Conservation (phyloP, 2,329 filamentous ascomycete species). For the Verticillium dahliae region DNA sequence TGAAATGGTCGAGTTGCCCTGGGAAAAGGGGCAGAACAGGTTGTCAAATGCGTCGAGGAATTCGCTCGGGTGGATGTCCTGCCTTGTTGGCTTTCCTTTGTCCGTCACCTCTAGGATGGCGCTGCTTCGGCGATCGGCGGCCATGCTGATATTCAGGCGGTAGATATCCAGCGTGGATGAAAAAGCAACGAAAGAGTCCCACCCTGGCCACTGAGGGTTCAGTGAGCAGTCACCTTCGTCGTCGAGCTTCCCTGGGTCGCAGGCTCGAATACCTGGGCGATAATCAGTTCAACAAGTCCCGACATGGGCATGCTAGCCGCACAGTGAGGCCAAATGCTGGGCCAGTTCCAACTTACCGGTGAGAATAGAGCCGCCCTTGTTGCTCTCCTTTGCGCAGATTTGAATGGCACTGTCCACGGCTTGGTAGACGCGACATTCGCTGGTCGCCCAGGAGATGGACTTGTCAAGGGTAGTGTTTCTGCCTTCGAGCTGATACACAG, state of each 20-base stretch:
- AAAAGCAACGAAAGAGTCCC: not conserved
- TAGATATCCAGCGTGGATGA: not conserved
- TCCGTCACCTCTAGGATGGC: not conserved
- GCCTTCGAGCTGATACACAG: not conserved
- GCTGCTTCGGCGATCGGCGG: not conserved
- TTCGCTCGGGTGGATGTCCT: not conserved
- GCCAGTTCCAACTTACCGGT: not conserved
- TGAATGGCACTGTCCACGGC: not conserved
- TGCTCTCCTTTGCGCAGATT: not conserved
- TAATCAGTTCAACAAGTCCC: not conserved
- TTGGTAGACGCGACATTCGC: not conserved
- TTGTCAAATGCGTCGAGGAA: not conserved
- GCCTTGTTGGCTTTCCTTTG: not conserved
- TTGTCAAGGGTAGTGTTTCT: not conserved
- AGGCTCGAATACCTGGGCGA: not conserved
- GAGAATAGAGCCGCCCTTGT: not conserved
- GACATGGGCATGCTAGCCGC: too few relatives aligned
- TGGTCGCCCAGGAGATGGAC: not conserved
- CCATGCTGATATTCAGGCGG: not conserved
- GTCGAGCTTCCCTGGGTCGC: not conserved
- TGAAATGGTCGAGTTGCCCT: not conserved
- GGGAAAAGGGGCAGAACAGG: not conserved
- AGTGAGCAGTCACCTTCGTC: not conserved
- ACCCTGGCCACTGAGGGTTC: not conserved
- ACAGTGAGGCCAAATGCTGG: too few relatives aligned